Evolutionary conservation across 306 rosid genomes (phyloP), one percentile per base, ranked within the genome.

Genomic region (Trichosanthes truncata): DNA sequence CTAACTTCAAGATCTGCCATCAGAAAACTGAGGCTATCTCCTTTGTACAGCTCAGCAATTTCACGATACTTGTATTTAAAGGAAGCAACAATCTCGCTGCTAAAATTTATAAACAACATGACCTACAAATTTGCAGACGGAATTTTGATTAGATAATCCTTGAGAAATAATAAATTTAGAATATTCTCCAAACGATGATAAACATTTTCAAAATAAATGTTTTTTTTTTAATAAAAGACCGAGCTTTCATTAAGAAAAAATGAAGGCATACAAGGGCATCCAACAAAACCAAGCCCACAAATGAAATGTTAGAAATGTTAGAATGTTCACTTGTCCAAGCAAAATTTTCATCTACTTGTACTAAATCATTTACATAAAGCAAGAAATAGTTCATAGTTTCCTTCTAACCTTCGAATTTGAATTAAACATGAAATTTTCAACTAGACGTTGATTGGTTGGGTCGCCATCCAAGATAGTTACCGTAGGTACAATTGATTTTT

Each of bases 21-120:
- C 74, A 95, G 84, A 90, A 93, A 95, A 84, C 89, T 89, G 60
- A 93, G 14, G 56, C 87, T 89, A 21, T 90, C 90, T 74, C 84
- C 38, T 80, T 59, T 91, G 78, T 49, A 86, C 74, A 71, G 82
- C 89, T 88, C 92, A 48, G 99, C 99, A 80, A 86, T 82, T 83
- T 95, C 97, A 57, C 62, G 91, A 84, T 87, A 93, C 62, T 84
- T 91, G 73, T 89, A 81, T 79, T 85, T 86, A n/a, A 95, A 83
- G 60, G 93, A 78, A 81, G 84, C 93, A 63, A 91, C 86, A 46
- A 33, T 80, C 36, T 87, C 92, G n/a, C 82, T 40, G 17, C 86
- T 89, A 84, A 91, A 88, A 89, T 91, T 88, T 76, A 91, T 61
- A 85, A 93, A 95, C 92, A 95, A 17, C 97, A 95, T 89, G 38